These are phyloP conservation scores for Pinus taeda DNA, from an alignment of 75 land plant genomes.

Conservation along the genomic window DNA sequence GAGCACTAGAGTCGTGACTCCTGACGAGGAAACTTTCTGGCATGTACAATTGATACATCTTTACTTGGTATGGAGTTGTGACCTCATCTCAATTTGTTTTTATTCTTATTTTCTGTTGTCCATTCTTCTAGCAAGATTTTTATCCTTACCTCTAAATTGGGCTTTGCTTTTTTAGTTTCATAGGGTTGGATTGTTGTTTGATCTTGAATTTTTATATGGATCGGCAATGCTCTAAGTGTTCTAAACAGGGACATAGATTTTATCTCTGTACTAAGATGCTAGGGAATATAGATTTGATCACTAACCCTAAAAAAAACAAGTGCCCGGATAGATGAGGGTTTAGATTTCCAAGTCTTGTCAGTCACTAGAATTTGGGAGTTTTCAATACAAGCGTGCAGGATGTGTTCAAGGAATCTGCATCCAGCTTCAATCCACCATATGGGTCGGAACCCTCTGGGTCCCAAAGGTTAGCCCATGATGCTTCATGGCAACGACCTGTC, in stretches of 20 bases:
- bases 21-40: too few relatives aligned
- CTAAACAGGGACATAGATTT: background rate
- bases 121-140: background rate
- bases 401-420: background rate
- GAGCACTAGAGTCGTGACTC: too few relatives aligned
- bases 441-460: conserved; percentile 15
- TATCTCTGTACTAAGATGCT: conserved; percentile 22
- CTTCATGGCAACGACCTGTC: conserved; percentile 14
- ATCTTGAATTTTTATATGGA: conserved; percentile 28
- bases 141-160: background rate
- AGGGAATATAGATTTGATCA: conserved; percentile 35
- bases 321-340: background rate
- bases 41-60: too few relatives aligned
- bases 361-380: conserved; percentile 18
- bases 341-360: too few relatives aligned
- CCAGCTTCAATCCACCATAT: background rate
- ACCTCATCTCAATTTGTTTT: conserved; percentile 2
- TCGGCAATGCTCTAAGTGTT: conserved; percentile 7
- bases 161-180: background rate
- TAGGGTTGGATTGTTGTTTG: conserved; percentile 12
- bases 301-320: conserved; percentile 12
- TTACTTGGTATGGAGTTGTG: too few relatives aligned
- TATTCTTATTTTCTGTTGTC: background rate
- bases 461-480: conserved; percentile 56
- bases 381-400: conserved; percentile 42